Base-by-base conservation (phyloP, 225 moss, liverwort and hornwort species). In the Bryum argenteum region DNA sequence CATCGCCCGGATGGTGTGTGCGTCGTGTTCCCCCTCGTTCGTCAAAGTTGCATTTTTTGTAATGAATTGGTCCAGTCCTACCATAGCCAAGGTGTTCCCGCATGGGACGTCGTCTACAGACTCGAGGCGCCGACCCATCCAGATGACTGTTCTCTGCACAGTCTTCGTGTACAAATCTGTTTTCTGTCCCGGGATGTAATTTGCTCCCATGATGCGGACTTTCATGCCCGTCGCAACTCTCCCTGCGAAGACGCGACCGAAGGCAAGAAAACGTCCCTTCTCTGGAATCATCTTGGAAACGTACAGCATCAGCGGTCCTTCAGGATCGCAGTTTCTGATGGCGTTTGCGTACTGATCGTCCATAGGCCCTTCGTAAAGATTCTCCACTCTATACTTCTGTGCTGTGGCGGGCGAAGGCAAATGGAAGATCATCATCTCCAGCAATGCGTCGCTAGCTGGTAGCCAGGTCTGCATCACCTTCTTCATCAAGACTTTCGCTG, bases 261-360 rank as follows among this genome's bases (percentile, higher is more conserved):
- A 82, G 6, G 78, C 85, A 10, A 85, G 64, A 60, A 85, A 85
- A 3, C 85, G 78, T 0, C 82, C 72, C 54, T 78, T 85, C 40
- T 82, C 85, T 2, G 82, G 82, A 18, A 85, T 82, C 85, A 85
- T 85, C 76, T 85, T 82, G 8, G 85, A 85, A 17, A 85, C 82
- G 44, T 85, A 85, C 54, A 85, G 10, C 85, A 82, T 85, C 9
- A 82, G 82, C 33, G 85, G 82, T 0, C 85, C 85, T 0, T 85
- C 68, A 3, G 85, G 76, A 43, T 85, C 85, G 51, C 85, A 85
- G 57, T 82, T 85, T 4, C 82, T 28, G 21, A 85, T 85, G 22
- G 85, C 82, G 6, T 65, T 76, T 1, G 82, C 82, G 55, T 76
- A 85, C 23, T 65, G 72, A 8, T 85, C 85, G 54, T 85, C 85